Evolutionary conservation across 768 basidiomycete species (phyloP).

Genomic region (Phlegmacium glaucopus): DNA sequence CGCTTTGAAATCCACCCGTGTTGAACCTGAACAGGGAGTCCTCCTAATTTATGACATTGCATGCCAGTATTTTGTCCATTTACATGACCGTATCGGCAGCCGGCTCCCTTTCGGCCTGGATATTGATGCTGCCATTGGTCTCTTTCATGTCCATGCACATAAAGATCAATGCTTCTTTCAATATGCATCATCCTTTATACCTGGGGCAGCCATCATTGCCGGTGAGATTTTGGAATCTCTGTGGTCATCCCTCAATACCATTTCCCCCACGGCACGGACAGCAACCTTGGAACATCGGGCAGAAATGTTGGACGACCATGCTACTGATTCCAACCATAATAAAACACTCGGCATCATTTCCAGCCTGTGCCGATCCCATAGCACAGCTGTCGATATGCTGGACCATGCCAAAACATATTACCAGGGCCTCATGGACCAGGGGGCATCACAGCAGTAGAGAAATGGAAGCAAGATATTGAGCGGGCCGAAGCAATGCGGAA

Average conservation of each 20-base stretch:
- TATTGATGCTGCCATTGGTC: slow-evolving; percentile 15
- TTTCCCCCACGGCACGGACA: slow-evolving; percentile 8
- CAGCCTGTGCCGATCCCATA: neutral
- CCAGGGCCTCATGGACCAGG: no score
- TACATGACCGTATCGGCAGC: no score
- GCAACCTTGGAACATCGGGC: slow-evolving; percentile 11
- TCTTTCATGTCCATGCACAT: slow-evolving; percentile 27
- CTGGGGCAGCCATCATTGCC: slow-evolving; percentile 3
- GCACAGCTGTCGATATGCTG: neutral
- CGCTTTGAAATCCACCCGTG: no score
- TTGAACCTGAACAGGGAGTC: no score
- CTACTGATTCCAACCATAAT: slow-evolving; percentile 22
- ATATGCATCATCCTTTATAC: slow-evolving; percentile 18
- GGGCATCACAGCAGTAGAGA: no score
- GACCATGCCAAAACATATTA: no score
- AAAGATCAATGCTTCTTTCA: slow-evolving; percentile 21
- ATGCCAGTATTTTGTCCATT: no score
- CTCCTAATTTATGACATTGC: no score
- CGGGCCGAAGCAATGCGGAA: no score
- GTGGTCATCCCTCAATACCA: slow-evolving; percentile 16
- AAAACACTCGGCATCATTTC: slow-evolving; percentile 14
- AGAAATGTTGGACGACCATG: slow-evolving; percentile 22
- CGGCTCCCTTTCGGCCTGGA: neutral
- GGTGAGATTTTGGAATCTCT: slow-evolving; percentile 18
- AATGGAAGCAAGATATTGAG: no score